Percentiles rank a stretch among this genome's conserved stretches.
phyloP scores from a whole-genome alignment of 192 early-diverging fungal genomes.

The Geranomyces michiganensis region DNA sequence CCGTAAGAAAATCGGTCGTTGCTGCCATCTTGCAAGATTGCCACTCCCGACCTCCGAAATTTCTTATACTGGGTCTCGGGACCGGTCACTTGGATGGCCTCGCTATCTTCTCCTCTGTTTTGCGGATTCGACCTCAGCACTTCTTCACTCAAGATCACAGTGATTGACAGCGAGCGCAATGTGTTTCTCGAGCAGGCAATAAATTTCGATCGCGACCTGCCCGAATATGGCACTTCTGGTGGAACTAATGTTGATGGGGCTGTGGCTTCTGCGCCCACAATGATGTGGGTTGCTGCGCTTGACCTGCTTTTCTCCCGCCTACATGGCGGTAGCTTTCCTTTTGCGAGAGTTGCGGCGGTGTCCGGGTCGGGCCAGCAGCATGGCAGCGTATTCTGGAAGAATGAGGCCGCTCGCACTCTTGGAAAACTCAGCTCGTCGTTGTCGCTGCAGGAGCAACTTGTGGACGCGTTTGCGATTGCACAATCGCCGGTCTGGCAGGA shows the following conservation, averaged over 20 bases:
- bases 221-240: slow-evolving; percentile 51
- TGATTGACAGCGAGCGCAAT: slow-evolving; percentile 32
- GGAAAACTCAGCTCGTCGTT: slow-evolving; percentile 34
- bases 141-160: slow-evolving; percentile 72
- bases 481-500: slow-evolving; percentile 86
- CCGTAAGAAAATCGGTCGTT: too few species aligned
- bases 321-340: slow-evolving; percentile 36
- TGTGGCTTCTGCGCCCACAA: slow-evolving; percentile 64
- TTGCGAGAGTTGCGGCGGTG: slow-evolving; percentile 50
- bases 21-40: too few species aligned
- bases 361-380: slow-evolving; percentile 84
- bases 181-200: slow-evolving; percentile 57
- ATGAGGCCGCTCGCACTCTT: slow-evolving; percentile 49
- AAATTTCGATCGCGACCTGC: slow-evolving; percentile 67
- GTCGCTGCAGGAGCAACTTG: slow-evolving; percentile 57
- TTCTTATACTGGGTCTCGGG: too few species aligned
- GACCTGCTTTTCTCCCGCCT: slow-evolving; percentile 63
- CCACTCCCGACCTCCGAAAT: too few species aligned
- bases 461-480: slow-evolving; percentile 54
- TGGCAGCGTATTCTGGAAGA: slow-evolving; percentile 79
- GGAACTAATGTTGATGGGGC: slow-evolving; percentile 19
- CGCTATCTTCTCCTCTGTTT: background rate
- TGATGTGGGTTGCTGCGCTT: slow-evolving; percentile 81
- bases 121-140: slow-evolving; percentile 74
- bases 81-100: too few species aligned